Conservation (phyloP, 2,329 filamentous ascomycete genomes). For the Hymenoscyphus salicellus region DNA sequence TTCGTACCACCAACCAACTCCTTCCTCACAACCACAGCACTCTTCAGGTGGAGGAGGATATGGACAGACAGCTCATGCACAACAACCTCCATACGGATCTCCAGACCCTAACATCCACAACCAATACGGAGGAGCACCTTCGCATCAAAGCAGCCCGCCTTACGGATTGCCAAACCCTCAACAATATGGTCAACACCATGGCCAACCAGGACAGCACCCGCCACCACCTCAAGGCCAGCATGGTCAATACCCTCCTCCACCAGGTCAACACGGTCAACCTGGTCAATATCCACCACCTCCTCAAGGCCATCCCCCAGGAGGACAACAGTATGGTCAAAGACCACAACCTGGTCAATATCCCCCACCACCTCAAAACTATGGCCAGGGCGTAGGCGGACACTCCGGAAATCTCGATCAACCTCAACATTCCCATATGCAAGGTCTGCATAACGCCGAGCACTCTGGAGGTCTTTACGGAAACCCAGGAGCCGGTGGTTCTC, state of each 20-base stretch:
- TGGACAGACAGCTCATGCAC: constrained; percentile 2
- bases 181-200: constrained; percentile 3
- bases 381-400: constrained; percentile 1
- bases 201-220: background rate
- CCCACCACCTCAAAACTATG: constrained; percentile 17
- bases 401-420: constrained; percentile 25
- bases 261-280: constrained; percentile 15
- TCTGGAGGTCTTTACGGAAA: constrained; percentile 30
- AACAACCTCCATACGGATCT: constrained; percentile 17
- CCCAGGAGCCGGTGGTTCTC: constrained; percentile 13
- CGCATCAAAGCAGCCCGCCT: constrained; percentile 9
- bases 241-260: constrained; percentile 7
- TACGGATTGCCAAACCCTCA: constrained; percentile 8
- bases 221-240: background rate
- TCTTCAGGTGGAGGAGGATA: constrained; percentile 15
- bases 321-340: constrained; percentile 3
- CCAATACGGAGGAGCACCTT: constrained; percentile 6
- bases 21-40: constrained; percentile 10
- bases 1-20: constrained; percentile 14
- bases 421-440: constrained; percentile 28
- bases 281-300: constrained; percentile 13
- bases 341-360: constrained; percentile 20
- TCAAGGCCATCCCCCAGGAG: constrained; percentile 20
- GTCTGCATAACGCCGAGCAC: constrained; percentile 27
- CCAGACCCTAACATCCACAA: constrained; percentile 2